Conservation (phyloP, 2,329 filamentous ascomycete species). For the Fusarium caatingaense region DNA sequence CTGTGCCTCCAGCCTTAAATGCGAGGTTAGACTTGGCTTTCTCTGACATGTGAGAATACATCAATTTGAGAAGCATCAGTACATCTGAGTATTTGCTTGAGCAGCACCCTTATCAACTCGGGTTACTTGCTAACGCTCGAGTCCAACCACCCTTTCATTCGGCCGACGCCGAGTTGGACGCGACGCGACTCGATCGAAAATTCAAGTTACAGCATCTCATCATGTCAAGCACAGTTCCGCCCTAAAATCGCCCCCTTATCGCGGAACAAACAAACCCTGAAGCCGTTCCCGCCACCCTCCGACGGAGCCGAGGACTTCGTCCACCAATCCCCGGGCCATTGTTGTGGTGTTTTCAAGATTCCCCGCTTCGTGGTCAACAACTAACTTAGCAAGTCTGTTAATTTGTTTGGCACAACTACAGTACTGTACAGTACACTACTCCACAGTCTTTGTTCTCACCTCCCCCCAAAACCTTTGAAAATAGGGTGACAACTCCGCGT, state of each 20-base stretch:
- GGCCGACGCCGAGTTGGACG: constrained; percentile 34
- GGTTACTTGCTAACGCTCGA: neutral
- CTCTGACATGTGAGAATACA: constrained; percentile 41
- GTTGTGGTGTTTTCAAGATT: constrained; percentile 29
- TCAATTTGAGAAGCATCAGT: neutral
- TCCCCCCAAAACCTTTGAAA: constrained; percentile 3
- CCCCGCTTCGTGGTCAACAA: constrained; percentile 40
- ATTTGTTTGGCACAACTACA: constrained; percentile 27
- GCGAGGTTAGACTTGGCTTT: constrained; percentile 41
- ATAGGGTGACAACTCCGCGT: constrained; percentile 37
- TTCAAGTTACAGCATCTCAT: constrained; percentile 40
- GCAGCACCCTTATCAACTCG: neutral
- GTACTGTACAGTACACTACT: neutral
- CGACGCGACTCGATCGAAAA: neutral
- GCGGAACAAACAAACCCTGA: constrained; percentile 43
- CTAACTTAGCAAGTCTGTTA: constrained; percentile 18
- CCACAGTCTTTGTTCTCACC: constrained; percentile 34
- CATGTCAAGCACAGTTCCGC: constrained; percentile 43
- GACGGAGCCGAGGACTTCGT: constrained; percentile 45
- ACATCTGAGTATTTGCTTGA: neutral
- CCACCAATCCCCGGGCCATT: constrained; percentile 40
- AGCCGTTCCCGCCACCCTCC: constrained; percentile 46
- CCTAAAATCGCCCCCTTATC: constrained; percentile 44
- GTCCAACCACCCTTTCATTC: constrained; percentile 20
- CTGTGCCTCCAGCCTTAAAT: constrained; percentile 46